Evolutionary conservation across 176 grass and related monocot genomes (phyloP), one percentile per base, ranked within the genome.

Genomic region (Chrysopogon serrulatus): DNA sequence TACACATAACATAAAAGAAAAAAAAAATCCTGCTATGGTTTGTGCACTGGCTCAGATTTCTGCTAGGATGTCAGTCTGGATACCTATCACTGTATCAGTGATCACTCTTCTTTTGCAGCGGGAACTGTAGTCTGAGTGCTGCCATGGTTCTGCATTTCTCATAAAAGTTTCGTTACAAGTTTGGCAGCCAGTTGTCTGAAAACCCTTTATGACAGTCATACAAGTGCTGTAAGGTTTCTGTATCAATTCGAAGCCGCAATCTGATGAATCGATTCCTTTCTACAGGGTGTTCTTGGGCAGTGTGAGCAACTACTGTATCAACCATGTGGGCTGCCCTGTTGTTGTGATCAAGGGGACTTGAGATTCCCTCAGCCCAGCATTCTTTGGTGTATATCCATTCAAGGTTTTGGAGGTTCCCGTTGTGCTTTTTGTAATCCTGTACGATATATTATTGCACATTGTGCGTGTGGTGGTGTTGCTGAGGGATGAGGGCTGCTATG

Each of bases 241-340:
- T 28, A n/a, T 62, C 13, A 12, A 48, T 28, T 66, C 14, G 6
- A 67, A 48, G 65, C 16, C 4, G 10, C 68, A 56, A 27, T 74
- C 10, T 84, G 26, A 88, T 82, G 21, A 83, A 30, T 31, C 36
- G 39, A 49, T 39, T 76, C 19, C 21, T 45, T 47, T 83, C 7
- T 85, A 62, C 84, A 94, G 92, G 90, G 87, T 94, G 89, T 94
- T 94, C 81, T 56, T 94, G 84, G 92, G 92, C 24, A 94, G 92
- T 44, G 87, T 91, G n/a, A 94, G 92, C 87, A 94, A 94, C 84
- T 94, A 85, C 73, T 94, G 89, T 74, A 90, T 85, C 81, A 94
- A 94, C 74, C 85, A 91, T 82, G 92, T 91, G n/a, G 79, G 71
- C 56, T 87, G 89, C 31, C 92, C 92, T 31, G 92, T 91, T 79